Percentiles rank a stretch among this genome's conserved stretches.
Evolutionary conservation across 805 yeast genomes (phyloP).

Genomic region (Kluyveromyces dobzhanskii): DNA sequence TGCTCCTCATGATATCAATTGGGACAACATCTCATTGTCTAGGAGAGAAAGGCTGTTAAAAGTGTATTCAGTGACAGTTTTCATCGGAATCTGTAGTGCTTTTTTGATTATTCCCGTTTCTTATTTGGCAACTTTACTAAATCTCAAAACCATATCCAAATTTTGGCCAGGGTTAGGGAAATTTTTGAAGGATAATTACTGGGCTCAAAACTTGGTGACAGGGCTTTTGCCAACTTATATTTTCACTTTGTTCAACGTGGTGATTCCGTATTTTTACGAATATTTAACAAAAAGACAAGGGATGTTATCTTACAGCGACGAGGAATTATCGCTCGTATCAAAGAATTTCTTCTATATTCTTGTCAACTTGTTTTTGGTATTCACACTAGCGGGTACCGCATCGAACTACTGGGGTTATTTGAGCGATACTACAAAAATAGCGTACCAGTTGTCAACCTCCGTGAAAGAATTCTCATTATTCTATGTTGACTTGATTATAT

Average conservation of each 20-base stretch:
- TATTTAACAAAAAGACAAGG: constrained; percentile 83
- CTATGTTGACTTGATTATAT: constrained; percentile 77
- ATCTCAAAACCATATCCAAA: constrained; percentile 65
- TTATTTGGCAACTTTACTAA: constrained; percentile 74
- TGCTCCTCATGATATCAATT: constrained; percentile 89
- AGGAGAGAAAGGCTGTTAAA: constrained; percentile 62
- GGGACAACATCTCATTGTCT: constrained; percentile 84
- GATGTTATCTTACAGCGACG: constrained; percentile 84
- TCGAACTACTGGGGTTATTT: constrained; percentile 70
- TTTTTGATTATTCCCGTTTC: constrained; percentile 77
- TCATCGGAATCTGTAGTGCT: constrained; percentile 46
- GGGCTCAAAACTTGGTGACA: constrained; percentile 75
- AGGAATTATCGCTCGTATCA: constrained; percentile 79
- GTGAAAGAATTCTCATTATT: constrained; percentile 72
- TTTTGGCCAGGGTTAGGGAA: constrained; percentile 80
- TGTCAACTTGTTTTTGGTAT: constrained; percentile 86
- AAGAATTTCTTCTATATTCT: constrained; percentile 93
- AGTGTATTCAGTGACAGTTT: constrained; percentile 31
- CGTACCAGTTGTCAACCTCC: constrained; percentile 77
- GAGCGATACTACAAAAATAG: constrained; percentile 84
- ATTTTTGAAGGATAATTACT: constrained; percentile 49
- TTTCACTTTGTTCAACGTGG: constrained; percentile 73
- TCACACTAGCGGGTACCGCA: constrained; percentile 90
- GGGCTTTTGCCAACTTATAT: constrained; percentile 87
- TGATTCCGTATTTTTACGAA: constrained; percentile 79